phyloP scores from a whole-genome alignment of 805 yeast genomes.

The Candida vartiovaarae region DNA sequence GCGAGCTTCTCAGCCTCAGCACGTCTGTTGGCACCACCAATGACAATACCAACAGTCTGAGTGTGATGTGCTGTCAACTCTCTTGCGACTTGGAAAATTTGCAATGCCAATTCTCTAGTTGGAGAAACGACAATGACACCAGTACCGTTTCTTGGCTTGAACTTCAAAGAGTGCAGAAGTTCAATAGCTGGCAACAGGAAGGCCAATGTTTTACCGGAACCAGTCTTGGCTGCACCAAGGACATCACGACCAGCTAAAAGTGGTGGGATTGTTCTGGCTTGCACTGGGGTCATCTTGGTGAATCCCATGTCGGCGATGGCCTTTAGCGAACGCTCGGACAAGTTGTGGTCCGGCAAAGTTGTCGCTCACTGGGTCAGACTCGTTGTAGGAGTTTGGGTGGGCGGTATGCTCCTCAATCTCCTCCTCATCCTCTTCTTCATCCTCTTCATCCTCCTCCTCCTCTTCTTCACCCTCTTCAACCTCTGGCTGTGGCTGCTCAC shows the following conservation, averaged over 20 bases:
- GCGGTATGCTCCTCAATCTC: constrained; percentile 14
- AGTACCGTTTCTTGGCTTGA: constrained; percentile 97
- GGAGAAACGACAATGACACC: constrained; percentile 96
- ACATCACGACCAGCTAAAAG: constrained; percentile 95
- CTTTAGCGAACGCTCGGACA: constrained; percentile 76
- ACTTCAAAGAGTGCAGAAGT: constrained; percentile 78
- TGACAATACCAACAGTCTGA: constrained; percentile 93
- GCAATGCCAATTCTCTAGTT: constrained; percentile 95
- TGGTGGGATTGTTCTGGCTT: constrained; percentile 94
- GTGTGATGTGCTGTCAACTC: constrained; percentile 79
- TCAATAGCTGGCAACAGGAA: constrained; percentile 95
- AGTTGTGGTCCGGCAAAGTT: constrained; percentile 44
- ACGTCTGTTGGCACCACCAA: constrained; percentile 97
- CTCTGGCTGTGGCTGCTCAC: constrained; percentile 9
- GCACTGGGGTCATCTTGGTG: constrained; percentile 87
- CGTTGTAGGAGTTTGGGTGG: constrained; percentile 7
- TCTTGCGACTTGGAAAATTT: constrained; percentile 95
- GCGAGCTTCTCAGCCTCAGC: constrained; percentile 92
- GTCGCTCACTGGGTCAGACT: constrained; percentile 19
- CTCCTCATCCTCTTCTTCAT: constrained; percentile 14
- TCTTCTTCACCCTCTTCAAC: constrained; percentile 21
- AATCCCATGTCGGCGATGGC: constrained; percentile 89
- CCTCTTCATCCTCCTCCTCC: constrained; percentile 13
- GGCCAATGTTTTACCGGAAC: constrained; percentile 97
- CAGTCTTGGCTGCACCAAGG: constrained; percentile 99